Percentiles rank a stretch among this genome's conserved stretches.
Evolutionary conservation across 208 protist species (phyloP).

Genomic region (Acanthamoeba quina): DNA sequence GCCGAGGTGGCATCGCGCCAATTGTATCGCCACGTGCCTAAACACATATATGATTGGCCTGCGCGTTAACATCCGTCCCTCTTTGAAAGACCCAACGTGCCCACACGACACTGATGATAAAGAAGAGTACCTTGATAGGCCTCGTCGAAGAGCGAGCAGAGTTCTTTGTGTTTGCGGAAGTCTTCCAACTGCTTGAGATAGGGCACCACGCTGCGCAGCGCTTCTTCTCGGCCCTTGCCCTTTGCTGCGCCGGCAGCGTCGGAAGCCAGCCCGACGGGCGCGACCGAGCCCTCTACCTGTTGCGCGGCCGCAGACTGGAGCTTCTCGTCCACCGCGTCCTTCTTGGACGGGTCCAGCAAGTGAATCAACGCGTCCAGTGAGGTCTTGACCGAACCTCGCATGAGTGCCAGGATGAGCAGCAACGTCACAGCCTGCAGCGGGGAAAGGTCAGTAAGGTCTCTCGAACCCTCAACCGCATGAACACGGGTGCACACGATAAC

Average conservation of each 20-base stretch:
- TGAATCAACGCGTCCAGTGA: neutral
- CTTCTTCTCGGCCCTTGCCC: neutral
- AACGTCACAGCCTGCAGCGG: neutral
- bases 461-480: too few species aligned
- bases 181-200: slow-evolving; percentile 51
- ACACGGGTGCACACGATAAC: neutral
- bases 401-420: slow-evolving; percentile 17
- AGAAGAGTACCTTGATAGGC: neutral
- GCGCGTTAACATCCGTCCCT: too few species aligned
- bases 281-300: neutral
- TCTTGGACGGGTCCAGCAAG: neutral
- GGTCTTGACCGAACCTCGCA: slow-evolving; percentile 20
- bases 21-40: slow-evolving; percentile 39
- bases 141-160: slow-evolving; percentile 15
- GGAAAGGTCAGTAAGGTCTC: neutral
- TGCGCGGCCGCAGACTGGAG: neutral
- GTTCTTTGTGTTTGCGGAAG: slow-evolving; percentile 41
- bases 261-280: neutral
- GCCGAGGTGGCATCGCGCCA: neutral
- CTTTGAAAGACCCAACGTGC: neutral
- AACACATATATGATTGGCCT: neutral
- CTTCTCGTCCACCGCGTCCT: neutral
- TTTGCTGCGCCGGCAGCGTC: neutral
- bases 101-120: neutral
- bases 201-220: slow-evolving; percentile 39